Evolutionary conservation across 2,329 filamentous ascomycete genomes (phyloP).

Genomic region (Ceratocystis diversiconidia): DNA sequence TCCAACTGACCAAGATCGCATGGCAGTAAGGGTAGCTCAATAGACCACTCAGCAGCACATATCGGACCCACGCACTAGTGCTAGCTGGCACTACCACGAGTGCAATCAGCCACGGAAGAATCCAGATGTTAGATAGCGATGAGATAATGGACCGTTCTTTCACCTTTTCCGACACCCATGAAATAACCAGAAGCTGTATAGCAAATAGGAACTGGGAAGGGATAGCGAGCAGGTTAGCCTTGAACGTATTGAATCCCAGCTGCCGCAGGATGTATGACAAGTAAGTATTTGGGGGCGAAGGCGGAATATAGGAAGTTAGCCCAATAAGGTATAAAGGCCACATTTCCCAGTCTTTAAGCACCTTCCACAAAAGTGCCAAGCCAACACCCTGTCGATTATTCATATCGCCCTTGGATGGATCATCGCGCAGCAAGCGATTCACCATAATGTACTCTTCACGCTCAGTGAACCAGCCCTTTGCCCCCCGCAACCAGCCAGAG

Average conservation of each 20-base stretch:
- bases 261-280: constrained; percentile 32
- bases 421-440: constrained; percentile 45
- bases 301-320: constrained; percentile 33
- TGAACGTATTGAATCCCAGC: constrained; percentile 32
- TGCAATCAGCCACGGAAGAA: constrained; percentile 34
- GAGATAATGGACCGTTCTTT: constrained; percentile 33
- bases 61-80: constrained; percentile 30
- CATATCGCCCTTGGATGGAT: constrained; percentile 47
- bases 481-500: constrained; percentile 41
- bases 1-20: constrained; percentile 35
- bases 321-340: constrained; percentile 44
- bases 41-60: constrained; percentile 28
- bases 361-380: constrained; percentile 34
- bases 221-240: constrained; percentile 33
- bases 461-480: constrained; percentile 47
- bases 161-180: constrained; percentile 31
- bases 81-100: constrained; percentile 28
- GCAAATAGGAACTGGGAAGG: constrained; percentile 33
- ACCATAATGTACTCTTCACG: constrained; percentile 49
- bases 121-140: constrained; percentile 36
- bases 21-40: constrained; percentile 37
- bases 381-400: constrained; percentile 38
- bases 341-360: constrained; percentile 44
- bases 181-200: constrained; percentile 34
- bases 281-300: constrained; percentile 31